These are phyloP conservation scores for Aegilops longissima DNA, from an alignment of 176 grass and related monocot genomes.

Conservation along the genomic window DNA sequence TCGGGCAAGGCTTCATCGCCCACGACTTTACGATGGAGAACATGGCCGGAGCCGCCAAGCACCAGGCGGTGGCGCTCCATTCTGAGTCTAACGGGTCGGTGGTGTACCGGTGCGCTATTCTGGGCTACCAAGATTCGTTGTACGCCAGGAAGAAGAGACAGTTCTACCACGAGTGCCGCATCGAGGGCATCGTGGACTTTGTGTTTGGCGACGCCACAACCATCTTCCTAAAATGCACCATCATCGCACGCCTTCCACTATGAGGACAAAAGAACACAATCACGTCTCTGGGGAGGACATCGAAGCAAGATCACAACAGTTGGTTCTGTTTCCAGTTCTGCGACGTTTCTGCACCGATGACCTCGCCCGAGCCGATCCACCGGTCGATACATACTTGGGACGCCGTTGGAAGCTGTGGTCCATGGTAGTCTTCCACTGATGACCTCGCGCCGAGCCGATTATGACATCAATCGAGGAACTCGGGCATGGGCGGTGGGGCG, in stretches of 20 bases:
- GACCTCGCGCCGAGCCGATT: no score
- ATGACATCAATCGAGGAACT: no score
- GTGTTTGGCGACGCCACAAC: not conserved
- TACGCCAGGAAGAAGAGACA: no score
- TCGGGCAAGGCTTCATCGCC: no score
- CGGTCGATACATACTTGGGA: not conserved
- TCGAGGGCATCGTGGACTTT: not conserved
- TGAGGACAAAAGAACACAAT: not conserved
- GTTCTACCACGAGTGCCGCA: not conserved
- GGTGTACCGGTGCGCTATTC: no score
- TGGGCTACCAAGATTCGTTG: no score
- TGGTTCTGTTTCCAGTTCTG: not conserved
- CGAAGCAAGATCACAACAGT: not conserved
- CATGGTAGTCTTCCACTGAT: no score
- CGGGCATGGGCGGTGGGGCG: no score
- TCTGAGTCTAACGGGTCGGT: no score
- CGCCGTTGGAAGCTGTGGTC: not conserved
- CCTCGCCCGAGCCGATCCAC: not conserved
- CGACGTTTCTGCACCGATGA: not conserved
- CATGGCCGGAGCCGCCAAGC: no score
- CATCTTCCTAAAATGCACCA: not conserved
- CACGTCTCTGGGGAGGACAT: not conserved
- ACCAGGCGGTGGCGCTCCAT: no score
- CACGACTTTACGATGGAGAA: no score
- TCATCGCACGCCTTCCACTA: not conserved